A percentile compares a stretch with the other conserved stretches of the same genome.
Evolutionary conservation across 305 asterid species (phyloP).

Genomic region (Fraxinus ornus): DNA sequence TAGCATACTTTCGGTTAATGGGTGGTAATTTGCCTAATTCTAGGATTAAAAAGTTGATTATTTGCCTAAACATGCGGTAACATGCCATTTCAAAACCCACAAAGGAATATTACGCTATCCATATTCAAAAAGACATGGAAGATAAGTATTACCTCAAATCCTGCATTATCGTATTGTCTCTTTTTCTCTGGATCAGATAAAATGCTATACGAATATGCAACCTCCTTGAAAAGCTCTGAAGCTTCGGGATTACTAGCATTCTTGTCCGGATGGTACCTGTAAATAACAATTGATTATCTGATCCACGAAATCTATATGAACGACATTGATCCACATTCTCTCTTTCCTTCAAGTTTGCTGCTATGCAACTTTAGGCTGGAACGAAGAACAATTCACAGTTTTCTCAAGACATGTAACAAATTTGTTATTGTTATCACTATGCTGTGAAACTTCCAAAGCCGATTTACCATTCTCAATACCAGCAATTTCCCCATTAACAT

Average conservation of each 20-base stretch:
- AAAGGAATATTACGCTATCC: neutral
- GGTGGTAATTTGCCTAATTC: neutral
- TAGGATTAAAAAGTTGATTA: neutral
- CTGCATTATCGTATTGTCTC: slow-evolving; percentile 33
- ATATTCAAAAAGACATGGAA: neutral
- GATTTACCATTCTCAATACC: neutral
- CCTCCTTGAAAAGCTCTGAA: slow-evolving; percentile 95
- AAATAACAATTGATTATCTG: slow-evolving; percentile 21
- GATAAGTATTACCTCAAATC: slow-evolving; percentile 2
- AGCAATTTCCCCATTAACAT: neutral
- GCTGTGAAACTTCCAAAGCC: neutral
- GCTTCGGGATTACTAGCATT: slow-evolving; percentile 98
- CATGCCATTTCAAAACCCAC: neutral
- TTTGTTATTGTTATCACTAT: neutral
- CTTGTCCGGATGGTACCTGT: slow-evolving; percentile 99
- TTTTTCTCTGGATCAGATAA: slow-evolving; percentile 94
- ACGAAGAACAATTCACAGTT: neutral
- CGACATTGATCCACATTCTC: neutral
- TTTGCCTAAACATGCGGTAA: neutral
- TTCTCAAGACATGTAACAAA: neutral
- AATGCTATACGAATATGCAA: slow-evolving; percentile 95
- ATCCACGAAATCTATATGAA: neutral
- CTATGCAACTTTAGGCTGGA: neutral
- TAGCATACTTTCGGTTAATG: neutral
- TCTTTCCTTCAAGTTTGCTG: neutral